Conservation (phyloP, 2,329 filamentous ascomycete species). For the Nemania sp. region DNA sequence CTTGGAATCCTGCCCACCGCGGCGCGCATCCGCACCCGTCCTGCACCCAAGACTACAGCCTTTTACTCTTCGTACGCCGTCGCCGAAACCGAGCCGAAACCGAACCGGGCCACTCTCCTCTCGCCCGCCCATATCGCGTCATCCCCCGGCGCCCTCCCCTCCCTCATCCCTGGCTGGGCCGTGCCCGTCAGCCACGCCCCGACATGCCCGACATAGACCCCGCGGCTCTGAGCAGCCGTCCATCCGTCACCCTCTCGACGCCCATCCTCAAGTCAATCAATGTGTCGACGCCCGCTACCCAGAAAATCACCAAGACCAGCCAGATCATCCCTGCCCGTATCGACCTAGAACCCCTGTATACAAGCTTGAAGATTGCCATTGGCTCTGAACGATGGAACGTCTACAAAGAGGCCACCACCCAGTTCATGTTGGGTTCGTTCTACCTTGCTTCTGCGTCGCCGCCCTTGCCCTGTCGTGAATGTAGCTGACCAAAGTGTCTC, state of each 20-base stretch:
- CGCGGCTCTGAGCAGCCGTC: constrained; percentile 65
- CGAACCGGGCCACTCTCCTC: constrained; percentile 11
- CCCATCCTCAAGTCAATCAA: constrained; percentile 65
- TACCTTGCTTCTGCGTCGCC: not conserved
- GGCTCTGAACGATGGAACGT: constrained; percentile 64
- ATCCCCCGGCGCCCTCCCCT: too few relatives aligned
- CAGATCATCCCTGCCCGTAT: constrained; percentile 68
- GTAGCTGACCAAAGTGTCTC: constrained; percentile 37
- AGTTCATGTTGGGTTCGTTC: constrained; percentile 64
- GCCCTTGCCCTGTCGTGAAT: constrained; percentile 1
- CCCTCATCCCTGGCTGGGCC: constrained; percentile 25
- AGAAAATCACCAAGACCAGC: constrained; percentile 62
- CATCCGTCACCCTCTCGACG: constrained; percentile 61
- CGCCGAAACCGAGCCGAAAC: not conserved
- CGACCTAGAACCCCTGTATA: constrained; percentile 68
- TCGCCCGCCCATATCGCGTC: constrained; percentile 27
- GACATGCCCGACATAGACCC: constrained; percentile 73
- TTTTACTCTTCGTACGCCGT: not conserved
- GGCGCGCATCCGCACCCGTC: not conserved
- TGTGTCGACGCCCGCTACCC: constrained; percentile 53
- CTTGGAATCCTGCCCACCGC: constrained; percentile 16
- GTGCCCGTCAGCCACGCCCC: constrained; percentile 27
- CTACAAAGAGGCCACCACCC: constrained; percentile 66
- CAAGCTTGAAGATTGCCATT: constrained; percentile 63
- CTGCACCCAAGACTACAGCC: too few relatives aligned